These are phyloP conservation scores for Diplosphaera chodatii DNA, from an alignment of 139 green algal species.

Conservation along the genomic window DNA sequence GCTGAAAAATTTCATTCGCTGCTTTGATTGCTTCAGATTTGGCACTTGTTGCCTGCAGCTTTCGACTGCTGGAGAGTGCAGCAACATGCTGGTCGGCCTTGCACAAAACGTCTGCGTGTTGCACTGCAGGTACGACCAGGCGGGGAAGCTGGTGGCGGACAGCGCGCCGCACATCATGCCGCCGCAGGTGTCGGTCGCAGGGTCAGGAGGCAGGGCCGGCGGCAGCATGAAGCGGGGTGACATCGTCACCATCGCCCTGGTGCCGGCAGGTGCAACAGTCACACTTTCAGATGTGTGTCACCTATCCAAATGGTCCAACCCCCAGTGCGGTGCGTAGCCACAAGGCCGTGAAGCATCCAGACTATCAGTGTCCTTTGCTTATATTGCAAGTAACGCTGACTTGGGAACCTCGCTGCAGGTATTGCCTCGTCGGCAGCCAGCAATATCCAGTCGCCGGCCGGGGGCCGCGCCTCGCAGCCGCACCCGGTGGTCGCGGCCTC, in stretches of 20 bases:
- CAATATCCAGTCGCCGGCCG: background rate
- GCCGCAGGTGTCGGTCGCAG: background rate
- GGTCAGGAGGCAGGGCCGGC: background rate
- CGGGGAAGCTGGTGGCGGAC: slow-evolving; percentile 10
- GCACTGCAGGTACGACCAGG: slow-evolving; percentile 9
- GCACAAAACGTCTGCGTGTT: background rate
- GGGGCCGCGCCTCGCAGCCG: slow-evolving; percentile 3
- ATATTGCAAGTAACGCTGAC: too few relatives aligned
- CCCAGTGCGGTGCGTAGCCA: too few relatives aligned
- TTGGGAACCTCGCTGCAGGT: too few relatives aligned
- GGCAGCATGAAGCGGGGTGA: slow-evolving; percentile 28
- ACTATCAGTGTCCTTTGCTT: too few relatives aligned
- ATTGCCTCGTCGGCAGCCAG: too few relatives aligned
- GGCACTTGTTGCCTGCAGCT: too few relatives aligned
- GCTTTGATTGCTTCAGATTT: too few relatives aligned
- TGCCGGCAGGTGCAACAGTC: slow-evolving; percentile 56
- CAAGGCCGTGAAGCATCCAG: too few relatives aligned
- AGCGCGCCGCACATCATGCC: background rate
- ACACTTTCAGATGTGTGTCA: too few relatives aligned
- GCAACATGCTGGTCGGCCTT: background rate
- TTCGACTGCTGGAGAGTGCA: too few relatives aligned
- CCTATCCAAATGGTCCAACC: too few relatives aligned
- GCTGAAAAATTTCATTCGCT: too few relatives aligned
- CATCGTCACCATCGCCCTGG: slow-evolving; percentile 66
- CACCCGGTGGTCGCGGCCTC: slow-evolving; percentile 10